Percentiles rank a stretch among this genome's conserved stretches.
phyloP scores from a whole-genome alignment of 208 protist species.

The Wallacemonas rigidus region DNA sequence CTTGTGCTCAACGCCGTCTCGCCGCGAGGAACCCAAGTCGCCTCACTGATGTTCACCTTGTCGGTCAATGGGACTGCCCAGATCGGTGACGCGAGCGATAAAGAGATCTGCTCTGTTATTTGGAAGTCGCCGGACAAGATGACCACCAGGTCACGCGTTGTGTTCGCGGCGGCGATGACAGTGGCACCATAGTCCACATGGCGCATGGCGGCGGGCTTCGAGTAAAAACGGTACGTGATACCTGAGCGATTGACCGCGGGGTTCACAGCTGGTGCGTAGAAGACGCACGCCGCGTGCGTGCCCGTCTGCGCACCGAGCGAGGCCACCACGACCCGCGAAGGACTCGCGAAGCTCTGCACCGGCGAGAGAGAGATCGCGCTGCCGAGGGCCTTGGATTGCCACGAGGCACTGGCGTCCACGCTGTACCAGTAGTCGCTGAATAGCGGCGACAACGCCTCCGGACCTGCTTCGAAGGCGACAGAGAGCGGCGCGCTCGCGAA shows the following conservation, averaged over 20 bases:
- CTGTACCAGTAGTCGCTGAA: conserved; percentile 23
- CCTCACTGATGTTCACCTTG: not conserved
- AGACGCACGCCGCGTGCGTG: conserved; percentile 43
- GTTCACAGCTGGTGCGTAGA: conserved; percentile 38
- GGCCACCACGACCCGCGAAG: conserved; percentile 34
- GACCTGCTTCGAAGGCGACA: conserved; percentile 13
- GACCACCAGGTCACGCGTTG: conserved; percentile 6
- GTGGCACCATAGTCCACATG: conserved; percentile 11
- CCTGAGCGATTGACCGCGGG: not conserved
- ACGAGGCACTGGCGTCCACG: conserved; percentile 18
- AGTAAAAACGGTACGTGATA: conserved; percentile 38
- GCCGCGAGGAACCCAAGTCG: conserved; percentile 1
- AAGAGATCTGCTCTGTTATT: conserved; percentile 4
- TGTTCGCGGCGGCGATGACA: not conserved
- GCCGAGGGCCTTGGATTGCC: conserved; percentile 15
- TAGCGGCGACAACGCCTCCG: conserved; percentile 15
- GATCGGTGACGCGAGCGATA: conserved; percentile 28
- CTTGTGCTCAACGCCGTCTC: not conserved
- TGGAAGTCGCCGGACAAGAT: conserved; percentile 11
- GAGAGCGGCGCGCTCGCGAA: conserved; percentile 9
- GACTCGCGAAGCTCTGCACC: conserved; percentile 19
- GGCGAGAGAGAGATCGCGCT: conserved; percentile 16
- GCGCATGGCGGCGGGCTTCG: not conserved
- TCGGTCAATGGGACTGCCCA: conserved; percentile 20
- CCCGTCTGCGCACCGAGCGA: conserved; percentile 28